Base-by-base conservation (phyloP, 1,284 basidiomycete genomes). In the Salmacisia buchloeana region DNA sequence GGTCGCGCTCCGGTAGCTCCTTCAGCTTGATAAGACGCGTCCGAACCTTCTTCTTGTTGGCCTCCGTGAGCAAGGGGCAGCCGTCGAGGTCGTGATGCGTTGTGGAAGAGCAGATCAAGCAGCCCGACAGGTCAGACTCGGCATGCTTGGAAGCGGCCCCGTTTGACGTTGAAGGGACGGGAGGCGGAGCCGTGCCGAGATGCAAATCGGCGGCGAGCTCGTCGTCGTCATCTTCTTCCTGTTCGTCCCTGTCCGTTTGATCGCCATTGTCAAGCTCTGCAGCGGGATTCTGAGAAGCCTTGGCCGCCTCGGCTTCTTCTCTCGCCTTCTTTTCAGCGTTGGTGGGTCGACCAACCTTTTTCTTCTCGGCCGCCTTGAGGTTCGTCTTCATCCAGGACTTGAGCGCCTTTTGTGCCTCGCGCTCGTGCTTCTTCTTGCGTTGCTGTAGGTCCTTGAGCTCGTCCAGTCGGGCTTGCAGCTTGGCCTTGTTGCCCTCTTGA, bases 371-470 rank as follows among this genome's bases (percentile, higher is more conserved):
- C 29, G 10, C 4, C 49, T 54, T 54, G 49, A 27, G 25, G 29
- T 54, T 29, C 29, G 10, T 13, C 29, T 54, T 29, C 29, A 54
- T 27, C 49, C 49, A 54, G 3, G 29, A 5, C 49, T 54, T 54
- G 27, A 54, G 49, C 3, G 31, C 49, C 49, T 54, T 54, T 31
- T 54, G 49, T 33, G 49, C 49, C 29, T 27, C 21, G 21, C 49
- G 49, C 29, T 54, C 49, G 27, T 54, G 49, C 4, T 31, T 31
- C 27, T 54, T 54, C 49, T 54, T 54, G 25, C 49, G 23, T 29
- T 54, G 49, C 29, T 54, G 49, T 31, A 54, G 21, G 18, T 54
- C 49, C 27, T 54, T 54, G 49, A 54, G 49, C 13, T 25, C 31
- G 1, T 33, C 13, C 25, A 54, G n/a, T 12, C 49, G 49, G 6